Conservation (phyloP, 139 green algal species). For the Chlamydomonas sp. region DNA sequence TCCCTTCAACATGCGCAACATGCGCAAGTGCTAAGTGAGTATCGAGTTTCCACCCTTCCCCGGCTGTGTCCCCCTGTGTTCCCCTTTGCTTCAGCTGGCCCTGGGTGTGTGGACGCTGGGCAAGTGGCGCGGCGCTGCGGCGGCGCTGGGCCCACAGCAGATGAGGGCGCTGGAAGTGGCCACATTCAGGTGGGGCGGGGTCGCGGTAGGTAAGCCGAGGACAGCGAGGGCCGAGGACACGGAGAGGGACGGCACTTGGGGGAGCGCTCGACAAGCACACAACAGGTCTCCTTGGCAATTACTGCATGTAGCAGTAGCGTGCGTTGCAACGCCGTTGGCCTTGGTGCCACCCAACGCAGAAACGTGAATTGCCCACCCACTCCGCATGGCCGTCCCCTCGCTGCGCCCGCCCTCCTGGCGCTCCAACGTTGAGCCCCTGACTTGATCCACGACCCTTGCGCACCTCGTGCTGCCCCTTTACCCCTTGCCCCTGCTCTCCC, state of each 20-base stretch:
- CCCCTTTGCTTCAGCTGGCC: conserved; percentile 27
- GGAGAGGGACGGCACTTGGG: no score
- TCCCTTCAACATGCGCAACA: no score
- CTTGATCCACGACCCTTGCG: no score
- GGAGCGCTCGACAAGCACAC: no score
- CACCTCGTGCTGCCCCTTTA: neutral
- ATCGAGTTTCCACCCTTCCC: neutral
- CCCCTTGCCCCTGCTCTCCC: neutral
- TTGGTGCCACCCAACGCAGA: no score
- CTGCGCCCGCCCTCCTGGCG: neutral
- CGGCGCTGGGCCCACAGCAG: conserved; percentile 3
- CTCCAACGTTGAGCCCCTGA: neutral
- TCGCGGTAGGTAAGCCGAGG: neutral
- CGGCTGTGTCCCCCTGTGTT: no score
- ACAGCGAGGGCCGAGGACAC: neutral
- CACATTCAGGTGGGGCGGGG: conserved; percentile 24
- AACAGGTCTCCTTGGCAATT: no score
- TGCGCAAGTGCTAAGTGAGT: no score
- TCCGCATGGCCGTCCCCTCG: no score
- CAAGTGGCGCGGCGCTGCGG: conserved; percentile 25
- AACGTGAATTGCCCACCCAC: no score
- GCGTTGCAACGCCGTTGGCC: no score
- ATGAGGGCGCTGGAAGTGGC: conserved; percentile 15
- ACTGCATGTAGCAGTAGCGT: no score
- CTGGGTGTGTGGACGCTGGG: conserved; percentile 52